These are phyloP conservation scores for Raphanus sativus DNA, from an alignment of 345 rosid species.

Conservation along the genomic window DNA sequence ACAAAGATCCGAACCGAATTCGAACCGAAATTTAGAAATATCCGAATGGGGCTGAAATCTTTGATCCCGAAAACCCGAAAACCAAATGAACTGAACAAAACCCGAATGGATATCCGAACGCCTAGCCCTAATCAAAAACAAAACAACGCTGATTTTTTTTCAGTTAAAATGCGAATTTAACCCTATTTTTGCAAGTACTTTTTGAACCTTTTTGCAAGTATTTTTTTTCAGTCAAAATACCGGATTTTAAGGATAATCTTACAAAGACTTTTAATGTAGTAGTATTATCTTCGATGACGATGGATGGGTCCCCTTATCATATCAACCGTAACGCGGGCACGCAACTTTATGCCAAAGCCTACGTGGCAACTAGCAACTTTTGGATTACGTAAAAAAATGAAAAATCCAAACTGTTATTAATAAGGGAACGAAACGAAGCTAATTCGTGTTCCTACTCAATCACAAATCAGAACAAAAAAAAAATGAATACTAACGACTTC, in stretches of 20 bases:
- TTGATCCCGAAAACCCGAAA: too few species aligned
- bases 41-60: too few species aligned
- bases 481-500: slow-evolving; percentile 18
- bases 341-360: slow-evolving; percentile 33
- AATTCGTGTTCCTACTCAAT: background rate
- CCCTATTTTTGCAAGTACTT: background rate
- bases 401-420: background rate
- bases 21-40: too few species aligned
- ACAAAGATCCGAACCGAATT: too few species aligned
- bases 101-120: too few species aligned
- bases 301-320: background rate
- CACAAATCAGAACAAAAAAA: background rate
- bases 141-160: too few species aligned
- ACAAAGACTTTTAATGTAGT: background rate
- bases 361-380: slow-evolving; percentile 26
- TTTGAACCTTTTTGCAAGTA: too few species aligned
- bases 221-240: background rate
- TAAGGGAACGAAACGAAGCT: background rate
- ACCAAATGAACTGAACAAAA: too few species aligned
- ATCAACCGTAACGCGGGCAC: slow-evolving; percentile 26
- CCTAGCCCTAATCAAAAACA: too few species aligned
- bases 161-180: background rate
- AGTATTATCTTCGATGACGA: background rate
- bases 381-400: background rate
- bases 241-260: background rate